These are phyloP conservation scores for Citrus inodora DNA, from an alignment of 345 rosid genomes.

Conservation along the genomic window DNA sequence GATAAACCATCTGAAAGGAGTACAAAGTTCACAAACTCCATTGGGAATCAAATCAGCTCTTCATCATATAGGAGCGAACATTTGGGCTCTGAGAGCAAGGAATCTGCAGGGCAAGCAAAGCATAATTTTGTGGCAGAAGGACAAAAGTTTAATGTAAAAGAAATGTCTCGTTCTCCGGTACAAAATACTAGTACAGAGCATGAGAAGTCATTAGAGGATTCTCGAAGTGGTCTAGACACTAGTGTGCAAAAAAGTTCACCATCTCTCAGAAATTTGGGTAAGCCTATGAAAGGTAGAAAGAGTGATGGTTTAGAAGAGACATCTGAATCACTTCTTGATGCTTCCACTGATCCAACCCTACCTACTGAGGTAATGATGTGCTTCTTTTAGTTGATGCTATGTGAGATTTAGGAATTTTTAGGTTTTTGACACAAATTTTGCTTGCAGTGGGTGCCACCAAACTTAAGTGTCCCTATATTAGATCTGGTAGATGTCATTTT, in stretches of 20 bases:
- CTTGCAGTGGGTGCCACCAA: constrained; percentile 98
- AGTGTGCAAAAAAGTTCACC: constrained; percentile 21
- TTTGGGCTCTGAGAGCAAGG: constrained; percentile 39
- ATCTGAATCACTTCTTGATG: constrained; percentile 39
- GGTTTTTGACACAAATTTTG: constrained; percentile 14
- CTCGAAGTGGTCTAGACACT: constrained; percentile 31
- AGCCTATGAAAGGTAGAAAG: constrained; percentile 38
- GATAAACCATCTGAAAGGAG: constrained; percentile 52
- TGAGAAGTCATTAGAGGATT: constrained; percentile 32
- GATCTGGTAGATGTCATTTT: constrained; percentile 90
- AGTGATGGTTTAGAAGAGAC: constrained; percentile 32
- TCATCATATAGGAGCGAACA: constrained; percentile 41
- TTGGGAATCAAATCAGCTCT: constrained; percentile 33
- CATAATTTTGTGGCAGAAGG: constrained; percentile 33
- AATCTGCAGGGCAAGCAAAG: constrained; percentile 35
- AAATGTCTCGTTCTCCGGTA: constrained; percentile 27
- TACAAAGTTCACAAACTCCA: constrained; percentile 34
- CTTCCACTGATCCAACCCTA: constrained; percentile 41
- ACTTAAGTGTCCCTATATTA: constrained; percentile 70
- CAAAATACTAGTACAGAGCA: constrained; percentile 37
- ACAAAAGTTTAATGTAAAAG: constrained; percentile 31
- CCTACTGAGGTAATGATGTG: constrained; percentile 71
- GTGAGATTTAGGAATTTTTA: not conserved
- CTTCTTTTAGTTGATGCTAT: not conserved
- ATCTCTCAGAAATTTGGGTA: constrained; percentile 24